phyloP scores from a whole-genome alignment of 495 filamentous ascomycete species.

The Ascobolus immersus region DNA sequence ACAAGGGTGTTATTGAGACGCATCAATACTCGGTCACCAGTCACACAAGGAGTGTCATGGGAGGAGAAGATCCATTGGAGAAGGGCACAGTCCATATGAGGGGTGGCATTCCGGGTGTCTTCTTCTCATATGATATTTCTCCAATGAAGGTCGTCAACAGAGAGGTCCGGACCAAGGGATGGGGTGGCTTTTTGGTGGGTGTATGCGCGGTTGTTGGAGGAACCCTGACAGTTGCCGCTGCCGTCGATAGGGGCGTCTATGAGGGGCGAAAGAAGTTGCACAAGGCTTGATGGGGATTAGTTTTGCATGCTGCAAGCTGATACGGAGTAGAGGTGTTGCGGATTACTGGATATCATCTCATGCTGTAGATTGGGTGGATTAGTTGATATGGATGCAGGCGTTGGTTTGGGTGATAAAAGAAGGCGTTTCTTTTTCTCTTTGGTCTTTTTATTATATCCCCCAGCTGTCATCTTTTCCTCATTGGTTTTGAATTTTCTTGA shows the following conservation, averaged over 20 bases:
- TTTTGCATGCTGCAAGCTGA: neutral
- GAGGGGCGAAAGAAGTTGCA: slow-evolving; percentile 88
- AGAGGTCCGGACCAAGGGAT: slow-evolving; percentile 64
- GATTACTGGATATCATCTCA: no score
- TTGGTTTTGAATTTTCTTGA: no score
- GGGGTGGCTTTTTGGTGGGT: slow-evolving; percentile 74
- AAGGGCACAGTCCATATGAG: slow-evolving; percentile 66
- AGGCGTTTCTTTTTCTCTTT: no score
- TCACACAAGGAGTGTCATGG: slow-evolving; percentile 62
- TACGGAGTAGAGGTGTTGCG: no score
- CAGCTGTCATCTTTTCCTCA: no score
- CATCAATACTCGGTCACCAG: slow-evolving; percentile 95
- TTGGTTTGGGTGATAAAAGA: no score
- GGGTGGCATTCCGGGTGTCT: slow-evolving; percentile 87
- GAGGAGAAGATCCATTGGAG: slow-evolving; percentile 61
- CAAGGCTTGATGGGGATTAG: slow-evolving; percentile 7
- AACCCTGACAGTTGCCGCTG: slow-evolving; percentile 83
- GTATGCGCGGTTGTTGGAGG: slow-evolving; percentile 87
- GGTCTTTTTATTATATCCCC: no score
- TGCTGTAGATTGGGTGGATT: no score
- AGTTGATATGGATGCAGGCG: no score
- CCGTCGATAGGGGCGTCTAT: slow-evolving; percentile 73
- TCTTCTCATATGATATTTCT: slow-evolving; percentile 97
- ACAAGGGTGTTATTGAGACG: slow-evolving; percentile 43
- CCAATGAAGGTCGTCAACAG: slow-evolving; percentile 99